Evolutionary conservation across 2,329 filamentous ascomycete species (phyloP), one percentile per base, ranked within the genome.

Genomic region (Claviceps africana): DNA sequence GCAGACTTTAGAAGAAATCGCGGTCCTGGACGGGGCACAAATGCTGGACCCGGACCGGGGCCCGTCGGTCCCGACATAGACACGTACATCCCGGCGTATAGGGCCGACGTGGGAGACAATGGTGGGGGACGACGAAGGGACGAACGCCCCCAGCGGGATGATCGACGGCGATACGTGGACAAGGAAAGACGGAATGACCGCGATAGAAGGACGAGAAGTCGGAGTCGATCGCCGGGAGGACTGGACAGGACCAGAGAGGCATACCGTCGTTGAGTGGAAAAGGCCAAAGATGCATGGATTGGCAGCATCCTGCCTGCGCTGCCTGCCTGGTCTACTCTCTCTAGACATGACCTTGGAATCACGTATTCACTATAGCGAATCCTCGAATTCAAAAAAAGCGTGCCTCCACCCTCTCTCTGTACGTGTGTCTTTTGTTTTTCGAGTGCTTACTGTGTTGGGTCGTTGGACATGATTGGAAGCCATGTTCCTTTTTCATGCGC

Each of bases 41-140:
- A n/a, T 30, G 15, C 25, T 7, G 43, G 43, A 19, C 17, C 28
- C 4, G 17, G 15, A 2, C 11, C 43, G 7, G 43, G 43, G 7
- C 25, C 35, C 17, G 47, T 42, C n/a, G 50, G 47, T 21, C 28
- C 59, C 2, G 72, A 76, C 50, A 63, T 73, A 22, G 73, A 76
- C 54, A 76, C 74, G 1, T 76, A 77, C 50, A 75, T 77, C 33
- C 74, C 74, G 3, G 70, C 68, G 43, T 76, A 76, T 52, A 50
- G 53, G 22, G 62, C 67, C 49, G 64, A 60, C 4, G 65, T 15
- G 28, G 48, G 39, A n/a, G 48, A 68, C 22, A 65, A 65, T 13
- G 63, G 59, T 21, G 61, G 57, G 48, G 62, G 58, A 10, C 59
- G 66, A 21, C 63, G 69, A 53, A 61, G 67, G 46, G 64, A 67